phyloP scores from a whole-genome alignment of 2,329 filamentous ascomycete species.

The Aspergillus fumigatus region DNA sequence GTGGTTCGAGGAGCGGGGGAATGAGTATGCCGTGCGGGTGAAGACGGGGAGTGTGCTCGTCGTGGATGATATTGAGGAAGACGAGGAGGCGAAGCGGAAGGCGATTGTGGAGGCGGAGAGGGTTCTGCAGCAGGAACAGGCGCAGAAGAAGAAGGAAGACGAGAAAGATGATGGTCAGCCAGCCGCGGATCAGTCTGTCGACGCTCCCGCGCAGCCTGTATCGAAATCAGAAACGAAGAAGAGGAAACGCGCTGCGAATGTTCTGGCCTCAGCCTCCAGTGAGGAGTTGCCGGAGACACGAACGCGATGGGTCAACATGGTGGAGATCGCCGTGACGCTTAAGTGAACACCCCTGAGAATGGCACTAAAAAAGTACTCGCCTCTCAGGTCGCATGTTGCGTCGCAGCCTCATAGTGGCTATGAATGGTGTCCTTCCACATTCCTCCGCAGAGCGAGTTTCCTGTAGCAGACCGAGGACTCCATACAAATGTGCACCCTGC shows the following conservation, averaged over 20 bases:
- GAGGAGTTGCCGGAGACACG: slow-evolving; percentile 41
- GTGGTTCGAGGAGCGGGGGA: slow-evolving; percentile 52
- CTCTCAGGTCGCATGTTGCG: neutral
- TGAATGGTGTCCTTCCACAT: neutral
- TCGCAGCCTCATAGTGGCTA: neutral
- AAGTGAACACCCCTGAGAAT: slow-evolving; percentile 25
- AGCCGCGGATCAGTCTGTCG: neutral
- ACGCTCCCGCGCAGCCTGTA: neutral
- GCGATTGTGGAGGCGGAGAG: slow-evolving; percentile 21
- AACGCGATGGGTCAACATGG: slow-evolving; percentile 45
- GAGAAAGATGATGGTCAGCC: slow-evolving; percentile 14
- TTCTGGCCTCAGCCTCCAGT: slow-evolving; percentile 26
- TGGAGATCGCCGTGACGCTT: slow-evolving; percentile 42
- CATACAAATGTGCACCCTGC: neutral
- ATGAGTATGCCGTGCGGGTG: slow-evolving; percentile 48
- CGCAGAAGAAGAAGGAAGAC: slow-evolving; percentile 8
- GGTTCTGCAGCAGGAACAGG: slow-evolving; percentile 14
- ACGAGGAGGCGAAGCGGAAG: slow-evolving; percentile 27
- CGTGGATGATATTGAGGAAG: slow-evolving; percentile 56
- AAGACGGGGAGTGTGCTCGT: slow-evolving; percentile 54
- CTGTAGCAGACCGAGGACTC: neutral
- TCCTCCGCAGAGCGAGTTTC: neutral
- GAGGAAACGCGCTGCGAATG: slow-evolving; percentile 21
- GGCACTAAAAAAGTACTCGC: neutral
- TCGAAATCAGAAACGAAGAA: slow-evolving; percentile 25